These are phyloP conservation scores for Durio zibethinus DNA, from an alignment of 345 rosid species.

Conservation along the genomic window DNA sequence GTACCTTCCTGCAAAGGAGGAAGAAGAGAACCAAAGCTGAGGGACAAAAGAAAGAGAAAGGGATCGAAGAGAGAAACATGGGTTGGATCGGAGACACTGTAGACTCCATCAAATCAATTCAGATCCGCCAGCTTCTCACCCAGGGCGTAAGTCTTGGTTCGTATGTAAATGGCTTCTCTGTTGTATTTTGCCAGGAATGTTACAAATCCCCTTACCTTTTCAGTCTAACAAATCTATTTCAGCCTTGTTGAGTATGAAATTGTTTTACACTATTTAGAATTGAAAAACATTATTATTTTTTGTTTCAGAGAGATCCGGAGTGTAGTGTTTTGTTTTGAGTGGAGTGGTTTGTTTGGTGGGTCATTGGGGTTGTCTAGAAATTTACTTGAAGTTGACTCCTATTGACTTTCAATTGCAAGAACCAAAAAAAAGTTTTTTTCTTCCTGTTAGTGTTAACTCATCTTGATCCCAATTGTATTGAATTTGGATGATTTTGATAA, in stretches of 20 bases:
- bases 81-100: constrained; percentile 74
- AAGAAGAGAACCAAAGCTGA: not conserved
- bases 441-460: not conserved
- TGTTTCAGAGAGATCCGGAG: not conserved
- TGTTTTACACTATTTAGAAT: not conserved
- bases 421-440: not conserved
- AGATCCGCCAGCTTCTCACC: constrained; percentile 82
- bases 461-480: not conserved
- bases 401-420: not conserved
- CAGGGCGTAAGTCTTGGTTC: constrained; percentile 82
- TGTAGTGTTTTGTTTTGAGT: not conserved
- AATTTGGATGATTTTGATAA: not conserved
- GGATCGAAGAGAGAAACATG: constrained; percentile 32
- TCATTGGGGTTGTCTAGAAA: not conserved
- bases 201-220: not conserved
- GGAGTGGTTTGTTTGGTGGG: not conserved
- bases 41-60: not conserved
- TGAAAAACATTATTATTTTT: not conserved
- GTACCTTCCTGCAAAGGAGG: not conserved
- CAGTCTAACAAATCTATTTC: no score
- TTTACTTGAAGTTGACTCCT: not conserved
- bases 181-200: not conserved
- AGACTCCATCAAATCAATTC: constrained; percentile 70
- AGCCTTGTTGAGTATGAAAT: not conserved
- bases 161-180: not conserved